A percentile compares a stretch with the other conserved stretches of the same genome.
Conservation (phyloP, 2,329 filamentous ascomycete genomes). For the Claviceps spartinae region DNA sequence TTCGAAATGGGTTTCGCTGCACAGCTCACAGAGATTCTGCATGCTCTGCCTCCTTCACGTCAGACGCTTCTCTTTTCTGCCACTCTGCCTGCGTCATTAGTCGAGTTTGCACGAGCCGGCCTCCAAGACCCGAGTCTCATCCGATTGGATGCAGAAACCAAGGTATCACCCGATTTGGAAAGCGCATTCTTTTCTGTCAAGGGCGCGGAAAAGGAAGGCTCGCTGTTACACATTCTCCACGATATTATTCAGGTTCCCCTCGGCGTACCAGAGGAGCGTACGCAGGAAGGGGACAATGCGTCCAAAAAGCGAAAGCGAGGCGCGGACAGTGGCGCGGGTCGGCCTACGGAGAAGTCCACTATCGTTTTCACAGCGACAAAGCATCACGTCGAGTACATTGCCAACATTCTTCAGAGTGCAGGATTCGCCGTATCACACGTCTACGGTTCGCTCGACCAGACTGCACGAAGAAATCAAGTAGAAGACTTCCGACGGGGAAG, state of each 20-base stretch:
- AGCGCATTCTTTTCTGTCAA: slow-evolving; percentile 93
- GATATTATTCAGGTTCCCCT: slow-evolving; percentile 85
- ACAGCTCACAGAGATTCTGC: slow-evolving; percentile 84
- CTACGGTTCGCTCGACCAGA: slow-evolving; percentile 90
- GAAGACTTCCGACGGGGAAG: slow-evolving; percentile 75
- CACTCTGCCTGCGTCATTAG: slow-evolving; percentile 82
- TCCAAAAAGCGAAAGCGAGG: slow-evolving; percentile 62
- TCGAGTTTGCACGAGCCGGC: slow-evolving; percentile 90
- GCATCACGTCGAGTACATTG: slow-evolving; percentile 91
- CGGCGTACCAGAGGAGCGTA: slow-evolving; percentile 42
- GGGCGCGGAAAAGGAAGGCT: slow-evolving; percentile 84
- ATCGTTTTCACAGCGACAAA: slow-evolving; percentile 93
- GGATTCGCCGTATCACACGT: slow-evolving; percentile 88
- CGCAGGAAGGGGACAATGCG: slow-evolving; percentile 29
- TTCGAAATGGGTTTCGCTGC: slow-evolving; percentile 98
- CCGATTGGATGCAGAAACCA: slow-evolving; percentile 84
- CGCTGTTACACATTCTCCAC: slow-evolving; percentile 74
- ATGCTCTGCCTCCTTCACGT: slow-evolving; percentile 68
- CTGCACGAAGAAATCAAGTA: slow-evolving; percentile 81
- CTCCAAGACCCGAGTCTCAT: slow-evolving; percentile 85
- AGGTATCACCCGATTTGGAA: slow-evolving; percentile 90
- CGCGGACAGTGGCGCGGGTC: slow-evolving; percentile 38
- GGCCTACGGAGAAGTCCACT: slow-evolving; percentile 79
- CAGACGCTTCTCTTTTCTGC: slow-evolving; percentile 94
- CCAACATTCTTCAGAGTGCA: slow-evolving; percentile 60